Base-by-base conservation (phyloP, 805 yeast genomes). In the Candida maris region DNA sequence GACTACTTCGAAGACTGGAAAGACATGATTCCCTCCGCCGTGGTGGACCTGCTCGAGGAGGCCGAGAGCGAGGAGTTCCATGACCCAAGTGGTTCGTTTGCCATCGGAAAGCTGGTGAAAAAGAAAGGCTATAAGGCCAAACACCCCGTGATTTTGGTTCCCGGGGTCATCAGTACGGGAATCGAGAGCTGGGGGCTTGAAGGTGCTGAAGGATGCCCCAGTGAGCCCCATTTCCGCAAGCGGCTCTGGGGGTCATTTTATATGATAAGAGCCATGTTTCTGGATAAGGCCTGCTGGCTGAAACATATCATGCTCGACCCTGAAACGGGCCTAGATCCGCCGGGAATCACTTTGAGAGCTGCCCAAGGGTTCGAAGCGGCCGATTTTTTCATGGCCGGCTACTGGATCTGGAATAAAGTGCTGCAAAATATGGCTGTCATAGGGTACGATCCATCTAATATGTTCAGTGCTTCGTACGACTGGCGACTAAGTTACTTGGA, bases 321-420 rank as follows among this genome's bases (percentile, higher is more conserved):
- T 0, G 79, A 77, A 38, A 93, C 97, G 0, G 98, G 98, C 0
- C 64, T 93, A 18, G 98, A 93, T 57, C 98, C 98, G 1, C 82
- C 84, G 1, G 75, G 84, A 35, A 73, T 85, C 49, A 82, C 71
- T 49, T 56, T 93, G 18, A 68, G 98, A 38, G 94, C 97, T 0
- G 91, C 96, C 1, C 95, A 85, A 57, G 98, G 98, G 0, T 85
- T 93, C 58, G 97, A 89, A 51, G 93, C 96, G 1, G 93, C 96
- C 1, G 98, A 93, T 62, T 93, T 87, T 61, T 93, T 93, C 54
- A 79, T 93, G 61, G 85, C 97, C 3, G 98, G 98, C 0, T 93
- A 93, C 60, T 93, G 98, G 98, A 86, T 93, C 52, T 93, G 98
- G 98, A 87, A 86, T 57, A 93, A 93, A 57, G 77, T 93, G 35